A percentile compares a stretch with the other conserved stretches of the same genome.
phyloP scores from a whole-genome alignment of 306 rosid genomes.

The Quercus bicolor region DNA sequence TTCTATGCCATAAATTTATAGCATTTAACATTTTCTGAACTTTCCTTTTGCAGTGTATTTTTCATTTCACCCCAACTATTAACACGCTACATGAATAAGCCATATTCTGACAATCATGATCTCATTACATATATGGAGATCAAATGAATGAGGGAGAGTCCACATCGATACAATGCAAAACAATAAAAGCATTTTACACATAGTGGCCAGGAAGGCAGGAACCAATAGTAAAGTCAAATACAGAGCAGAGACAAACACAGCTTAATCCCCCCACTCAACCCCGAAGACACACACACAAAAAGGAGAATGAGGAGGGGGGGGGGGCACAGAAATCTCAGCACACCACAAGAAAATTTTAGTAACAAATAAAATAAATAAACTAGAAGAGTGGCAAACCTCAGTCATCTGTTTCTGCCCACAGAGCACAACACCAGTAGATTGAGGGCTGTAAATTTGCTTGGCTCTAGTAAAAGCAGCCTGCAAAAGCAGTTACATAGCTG shows the following conservation, averaged over 20 bases:
- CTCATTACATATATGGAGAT: too few relatives aligned
- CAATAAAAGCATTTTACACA: too few relatives aligned
- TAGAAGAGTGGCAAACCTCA: slow-evolving; percentile 48
- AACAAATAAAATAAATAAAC: background rate
- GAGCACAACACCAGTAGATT: slow-evolving; percentile 65
- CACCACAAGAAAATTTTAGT: too few relatives aligned
- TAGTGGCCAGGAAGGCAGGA: background rate
- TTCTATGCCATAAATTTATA: background rate
- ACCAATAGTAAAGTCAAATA: background rate
- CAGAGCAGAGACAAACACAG: background rate
- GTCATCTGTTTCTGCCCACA: slow-evolving; percentile 95
- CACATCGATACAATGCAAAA: too few relatives aligned
- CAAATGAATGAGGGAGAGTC: too few relatives aligned
- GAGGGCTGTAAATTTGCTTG: slow-evolving; percentile 62
- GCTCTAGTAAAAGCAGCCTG: slow-evolving; percentile 88
- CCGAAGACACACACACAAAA: too few relatives aligned
- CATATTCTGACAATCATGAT: background rate
- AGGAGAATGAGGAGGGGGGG: background rate
- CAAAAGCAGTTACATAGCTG: slow-evolving; percentile 8
- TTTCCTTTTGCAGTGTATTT: background rate
- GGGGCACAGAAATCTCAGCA: too few relatives aligned
- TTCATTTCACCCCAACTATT: background rate
- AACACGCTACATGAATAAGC: background rate
- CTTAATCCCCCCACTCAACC: background rate
- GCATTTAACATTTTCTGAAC: background rate